phyloP scores from a whole-genome alignment of 139 green algal genomes.

The Chlamydomonas sp. region DNA sequence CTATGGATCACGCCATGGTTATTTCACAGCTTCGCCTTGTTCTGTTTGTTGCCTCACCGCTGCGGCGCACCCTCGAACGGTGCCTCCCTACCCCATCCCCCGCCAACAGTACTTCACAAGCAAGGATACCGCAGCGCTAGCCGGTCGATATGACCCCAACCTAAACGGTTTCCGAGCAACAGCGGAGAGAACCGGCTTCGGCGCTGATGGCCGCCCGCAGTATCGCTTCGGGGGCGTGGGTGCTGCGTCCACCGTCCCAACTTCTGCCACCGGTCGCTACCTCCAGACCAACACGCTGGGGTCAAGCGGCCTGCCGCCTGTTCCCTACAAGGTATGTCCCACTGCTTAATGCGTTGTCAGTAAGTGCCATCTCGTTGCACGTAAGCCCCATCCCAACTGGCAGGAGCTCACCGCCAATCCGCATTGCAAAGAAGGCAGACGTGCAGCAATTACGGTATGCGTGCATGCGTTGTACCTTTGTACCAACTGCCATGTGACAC shows the following conservation, averaged over 20 bases:
- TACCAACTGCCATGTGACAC: no score
- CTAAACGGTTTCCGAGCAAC: not conserved
- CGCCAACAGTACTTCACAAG: not conserved
- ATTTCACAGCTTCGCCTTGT: not conserved
- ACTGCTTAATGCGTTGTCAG: no score
- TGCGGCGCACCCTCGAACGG: no score
- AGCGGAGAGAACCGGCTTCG: not conserved
- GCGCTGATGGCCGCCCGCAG: not conserved
- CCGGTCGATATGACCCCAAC: constrained; percentile 3
- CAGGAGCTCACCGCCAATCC: no score
- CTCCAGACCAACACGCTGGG: constrained; percentile 3
- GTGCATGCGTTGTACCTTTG: no score
- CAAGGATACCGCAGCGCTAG: not conserved
- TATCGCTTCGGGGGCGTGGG: not conserved
- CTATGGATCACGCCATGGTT: not conserved
- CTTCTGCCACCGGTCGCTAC: not conserved
- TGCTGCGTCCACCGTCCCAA: not conserved
- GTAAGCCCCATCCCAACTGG: no score
- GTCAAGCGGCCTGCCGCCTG: constrained; percentile 8
- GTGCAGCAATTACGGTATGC: no score
- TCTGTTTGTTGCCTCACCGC: not conserved
- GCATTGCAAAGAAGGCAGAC: no score
- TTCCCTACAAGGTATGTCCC: constrained; percentile 15
- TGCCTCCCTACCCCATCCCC: no score
- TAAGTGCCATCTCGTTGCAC: no score